Percentiles rank a stretch among this genome's conserved stretches.
Conservation (phyloP, 2,329 filamentous ascomycete species). For the Monilinia aucupariae region DNA sequence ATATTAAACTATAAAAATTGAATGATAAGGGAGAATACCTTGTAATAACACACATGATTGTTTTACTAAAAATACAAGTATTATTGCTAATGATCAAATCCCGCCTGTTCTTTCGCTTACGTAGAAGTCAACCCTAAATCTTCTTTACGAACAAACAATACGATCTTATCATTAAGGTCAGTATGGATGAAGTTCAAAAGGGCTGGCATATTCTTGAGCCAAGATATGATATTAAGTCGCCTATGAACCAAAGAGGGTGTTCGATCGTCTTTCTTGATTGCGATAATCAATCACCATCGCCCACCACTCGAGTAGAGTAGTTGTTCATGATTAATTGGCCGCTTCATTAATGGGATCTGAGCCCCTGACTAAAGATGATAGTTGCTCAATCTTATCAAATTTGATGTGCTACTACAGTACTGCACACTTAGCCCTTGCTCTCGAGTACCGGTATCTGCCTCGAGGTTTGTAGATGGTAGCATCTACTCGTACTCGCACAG, state of each 20-base stretch:
- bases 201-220: neutral
- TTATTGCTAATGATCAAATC: no score
- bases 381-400: neutral
- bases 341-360: neutral
- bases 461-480: neutral
- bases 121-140: neutral
- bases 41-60: no score
- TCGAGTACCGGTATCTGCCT: no score
- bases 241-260: neutral
- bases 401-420: no score
- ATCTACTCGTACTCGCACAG: no score
- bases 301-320: no score
- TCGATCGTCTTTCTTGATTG: constrained; percentile 10
- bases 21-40: no score
- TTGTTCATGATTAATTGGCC: neutral
- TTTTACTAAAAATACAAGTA: no score
- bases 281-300: constrained; percentile 2
- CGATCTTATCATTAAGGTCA: neutral
- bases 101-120: no score
- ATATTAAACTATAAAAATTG: no score
- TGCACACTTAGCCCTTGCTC: neutral
- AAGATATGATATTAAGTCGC: neutral
- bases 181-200: neutral
- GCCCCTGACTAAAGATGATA: neutral
- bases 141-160: neutral